Base-by-base conservation (phyloP, 106 monocot species). In the Gastrodia elata region DNA sequence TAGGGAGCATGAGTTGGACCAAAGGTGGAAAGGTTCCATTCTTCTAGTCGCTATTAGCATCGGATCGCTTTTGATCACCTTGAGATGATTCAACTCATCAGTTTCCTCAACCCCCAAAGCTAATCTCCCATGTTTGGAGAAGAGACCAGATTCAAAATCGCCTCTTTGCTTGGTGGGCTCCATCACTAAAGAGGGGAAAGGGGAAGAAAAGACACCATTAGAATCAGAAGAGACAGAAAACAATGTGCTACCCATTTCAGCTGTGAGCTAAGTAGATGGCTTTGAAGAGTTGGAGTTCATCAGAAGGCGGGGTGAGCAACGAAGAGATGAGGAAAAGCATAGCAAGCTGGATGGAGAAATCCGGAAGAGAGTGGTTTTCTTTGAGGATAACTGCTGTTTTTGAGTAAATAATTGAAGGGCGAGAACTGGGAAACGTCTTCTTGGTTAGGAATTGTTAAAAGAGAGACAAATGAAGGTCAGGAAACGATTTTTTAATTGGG, bases 61-160 rank as follows among this genome's bases (percentile, higher is more conserved):
- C 65, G 41, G 65, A 58, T 79, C 78, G 44, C 39, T 81, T 42
- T 78, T 75, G 33, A 72, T 70, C 73, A 83, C 32, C 61, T 71
- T 44, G 78, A 79, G 11, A 71, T 8, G 73, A 38, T n/a, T 58
- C 79, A 56, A 84, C 61, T 61, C 61, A 40, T 81, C 79, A 32
- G 76, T 40, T 26, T 85, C 85, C 67, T 79, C 61, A 30, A 61
- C 2, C 8, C 34, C 14, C 16, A 44, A 83, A 69, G 68, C 56
- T 35, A 71, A 16, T 73, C 82, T 79, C 40, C 73, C 82, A 68
- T 78, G 85, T 74, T 84, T 85, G 67, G 79, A 46, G 55, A 61
- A 40, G 57, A 58, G 26, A 6, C n/a, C 57, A 27, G 25, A 58
- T 58, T 22, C 57, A 58, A 22, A 33, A 14, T 57, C 57, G 24